These are phyloP conservation scores for Saccharomyces pastorianus DNA, from an alignment of 1,139 yeast genomes.

Conservation along the genomic window DNA sequence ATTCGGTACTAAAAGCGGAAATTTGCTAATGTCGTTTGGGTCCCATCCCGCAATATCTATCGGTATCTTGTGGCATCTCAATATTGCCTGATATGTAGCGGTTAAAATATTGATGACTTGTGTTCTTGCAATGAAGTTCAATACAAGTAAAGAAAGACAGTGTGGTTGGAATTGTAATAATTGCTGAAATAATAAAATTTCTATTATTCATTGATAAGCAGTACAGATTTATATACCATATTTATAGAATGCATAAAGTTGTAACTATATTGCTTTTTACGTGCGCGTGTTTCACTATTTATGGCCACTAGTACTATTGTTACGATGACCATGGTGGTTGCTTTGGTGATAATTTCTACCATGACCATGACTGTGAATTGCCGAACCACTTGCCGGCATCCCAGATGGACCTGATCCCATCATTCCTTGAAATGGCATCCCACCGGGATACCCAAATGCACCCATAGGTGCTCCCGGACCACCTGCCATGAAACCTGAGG, in stretches of 20 bases:
- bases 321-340: conserved; percentile 11
- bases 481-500: conserved; percentile 23
- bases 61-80: not conserved
- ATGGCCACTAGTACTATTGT: conserved; percentile 10
- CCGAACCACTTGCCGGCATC: conserved; percentile 6
- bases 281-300: not conserved
- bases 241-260: not conserved
- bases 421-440: conserved; percentile 24
- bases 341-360: conserved; percentile 16
- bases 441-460: conserved; percentile 24
- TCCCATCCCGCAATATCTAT: not conserved
- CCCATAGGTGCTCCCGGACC: conserved; percentile 19
- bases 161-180: too few species aligned
- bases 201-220: not conserved
- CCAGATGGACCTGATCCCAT: conserved; percentile 13
- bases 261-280: not conserved
- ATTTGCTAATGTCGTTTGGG: not conserved
- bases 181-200: not conserved
- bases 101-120: not conserved
- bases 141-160: not conserved
- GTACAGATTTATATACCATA: not conserved
- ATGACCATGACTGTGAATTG: conserved; percentile 14
- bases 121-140: not conserved
- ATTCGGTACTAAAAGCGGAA: not conserved
- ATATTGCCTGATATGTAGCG: not conserved